Evolutionary conservation across 2,329 filamentous ascomycete genomes (phyloP), one percentile per base, ranked within the genome.

Genomic region (Pseudogymnoascus sp.): DNA sequence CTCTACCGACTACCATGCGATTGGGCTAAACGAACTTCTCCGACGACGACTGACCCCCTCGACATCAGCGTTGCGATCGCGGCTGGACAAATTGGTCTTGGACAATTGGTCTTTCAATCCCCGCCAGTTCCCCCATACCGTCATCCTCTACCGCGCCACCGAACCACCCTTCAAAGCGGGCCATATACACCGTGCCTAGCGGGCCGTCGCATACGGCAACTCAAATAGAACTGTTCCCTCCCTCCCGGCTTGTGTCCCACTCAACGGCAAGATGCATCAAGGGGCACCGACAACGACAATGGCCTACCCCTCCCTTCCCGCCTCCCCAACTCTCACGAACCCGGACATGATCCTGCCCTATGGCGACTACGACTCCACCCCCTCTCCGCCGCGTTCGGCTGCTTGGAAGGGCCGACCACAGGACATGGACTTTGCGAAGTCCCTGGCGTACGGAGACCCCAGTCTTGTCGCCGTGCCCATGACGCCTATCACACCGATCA

Each of bases 321-420:
- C 85, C 11, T 96, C 91, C 65, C 93, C 93, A 56, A 96, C 93
- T 2, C 79, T 97, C 71, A 96, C 91, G 63, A 96, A 96, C 75
- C 91, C 92, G 61, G 93, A 96, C 74, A 93, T 96, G 91, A 96
- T 97, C 70, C 79, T 97, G 61, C 93, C 93, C 65, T 87, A 89
- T 73, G 86, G 88, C 71, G 84, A 86, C 67, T 82, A 81, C 74
- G 73, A 83, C 73, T 79, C 81, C 73, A 78, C 81, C 72, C 76
- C 84, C 73, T 77, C 82, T 64, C 80, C 70, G 43, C 64, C 66
- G 37, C 65, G 66, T 19, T 38, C 72, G 72, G 69, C 73, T 67
- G 59, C 74, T 67, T 71, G 75, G 75, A 70, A 69, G 61, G 65
- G 66, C 60, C 67, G 59, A 61, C 64, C 53, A 22, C 62, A 63